Evolutionary conservation across 495 filamentous ascomycete species (phyloP), one percentile per base, ranked within the genome.

Genomic region (Neurospora sp.): DNA sequence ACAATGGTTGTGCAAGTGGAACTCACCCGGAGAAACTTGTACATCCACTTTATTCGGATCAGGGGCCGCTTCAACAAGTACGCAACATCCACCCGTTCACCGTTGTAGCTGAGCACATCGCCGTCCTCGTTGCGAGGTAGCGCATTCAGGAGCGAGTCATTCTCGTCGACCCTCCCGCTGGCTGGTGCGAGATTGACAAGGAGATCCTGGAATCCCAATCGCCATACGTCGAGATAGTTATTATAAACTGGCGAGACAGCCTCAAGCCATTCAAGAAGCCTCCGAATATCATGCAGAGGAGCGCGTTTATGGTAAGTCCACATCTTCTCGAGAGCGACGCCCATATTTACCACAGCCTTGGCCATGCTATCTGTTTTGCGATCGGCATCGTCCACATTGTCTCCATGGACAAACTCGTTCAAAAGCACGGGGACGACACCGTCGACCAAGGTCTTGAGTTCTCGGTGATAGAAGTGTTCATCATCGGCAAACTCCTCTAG

Each of bases 391-490:
- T 89, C 84, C 5, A 87, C 88, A 22, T 89, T 87, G 70, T 91
- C 89, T 85, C 90, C 78, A 87, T 92, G 70, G 89, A 97, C 71
- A 22, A 97, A 93, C 74, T 94, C 94, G 11, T 87, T 92, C 70
- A 98, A 83, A 3, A 99, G 87, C 10, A 98, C 96, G 10, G 96
- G 96, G 71, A 99, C 92, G 20, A 99, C 96, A 70, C 97, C 96
- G 74, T 96, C 96, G 12, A 98, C 95, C 31, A 99, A 83, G 20
- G 96, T 97, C 73, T 92, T 94, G 12, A 99, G 86, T 79, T 99
- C 96, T 35, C 94, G 91, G 83, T 91, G 91, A 79, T 98, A 99
- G 76, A 96, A 94, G 22, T 87, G 83, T 81, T 99, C 96, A 73
- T 98, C 96, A 6, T 89, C 85, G 16, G 88, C 85, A 71, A 99